Base-by-base conservation (phyloP, 306 rosid genomes). In the Crataegus laevigata region DNA sequence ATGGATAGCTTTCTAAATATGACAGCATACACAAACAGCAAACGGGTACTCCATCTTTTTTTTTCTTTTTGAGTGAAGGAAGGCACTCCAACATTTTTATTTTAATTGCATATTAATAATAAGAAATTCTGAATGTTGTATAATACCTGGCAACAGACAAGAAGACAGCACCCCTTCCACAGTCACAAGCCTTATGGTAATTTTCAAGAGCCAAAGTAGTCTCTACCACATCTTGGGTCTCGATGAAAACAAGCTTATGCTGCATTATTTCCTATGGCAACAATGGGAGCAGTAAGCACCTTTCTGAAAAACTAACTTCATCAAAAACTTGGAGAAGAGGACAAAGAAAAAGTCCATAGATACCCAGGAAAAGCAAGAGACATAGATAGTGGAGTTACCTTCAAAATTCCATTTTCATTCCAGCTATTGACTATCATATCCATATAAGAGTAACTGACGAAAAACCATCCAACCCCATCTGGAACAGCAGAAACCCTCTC, bases 401-500 rank as follows among this genome's bases (percentile, higher is more conserved):
- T 86, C 66, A 94, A 84, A 83, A 91, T 91, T 79, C 97, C 96
- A 77, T 63, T 94, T 85, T 94, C 98, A 67, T 91, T 94, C 98
- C 98, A 91, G 80, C 87, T 91, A 78, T 94, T 94, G 62, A 94
- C 85, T 69, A 94, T 91, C 65, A 96, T 96, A 74, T 94, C 97
- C 97, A 94, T 94, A 82, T 94, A 94, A 11, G 98, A 94, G 85
- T 94, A 94, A 80, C 98, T 90, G 71, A 90, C 96, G 57, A 94
- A 94, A 81, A 94, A 94, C 71, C 98, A 93, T 50, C 91, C 98
- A 73, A 94, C 78, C 66, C 96, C 98, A 68, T 94, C 98, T 3
- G 98, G 97, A 80, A 94, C 97, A 79, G 91, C 94, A 10, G 98
- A 88, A 68, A 96, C 96, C 98, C 89, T 94, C 89, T 94, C 97